Percentiles rank a stretch among this genome's conserved stretches.
phyloP scores from a whole-genome alignment of 805 yeast species.

The Schwanniomyces vanrijiae region DNA sequence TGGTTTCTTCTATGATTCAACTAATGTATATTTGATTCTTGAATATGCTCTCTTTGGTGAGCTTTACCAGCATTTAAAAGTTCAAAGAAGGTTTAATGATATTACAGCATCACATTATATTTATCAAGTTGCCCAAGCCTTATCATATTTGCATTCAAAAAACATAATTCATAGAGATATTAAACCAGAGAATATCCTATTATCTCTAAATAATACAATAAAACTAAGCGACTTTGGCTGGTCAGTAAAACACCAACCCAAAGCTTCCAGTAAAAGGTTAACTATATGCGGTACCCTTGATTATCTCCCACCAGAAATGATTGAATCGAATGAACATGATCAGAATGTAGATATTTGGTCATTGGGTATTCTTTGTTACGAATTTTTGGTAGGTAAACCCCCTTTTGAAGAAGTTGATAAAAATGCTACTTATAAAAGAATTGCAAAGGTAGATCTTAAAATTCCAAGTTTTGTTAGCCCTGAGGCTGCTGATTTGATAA shows the following conservation, averaged over 20 bases:
- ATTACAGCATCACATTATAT: constrained; percentile 74
- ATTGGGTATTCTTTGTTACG: constrained; percentile 82
- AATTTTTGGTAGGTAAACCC: constrained; percentile 82
- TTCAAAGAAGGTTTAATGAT: constrained; percentile 70
- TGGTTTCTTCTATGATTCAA: constrained; percentile 81
- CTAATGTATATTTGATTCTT: constrained; percentile 76
- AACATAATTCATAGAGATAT: constrained; percentile 88
- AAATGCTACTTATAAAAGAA: constrained; percentile 76
- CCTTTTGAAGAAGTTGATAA: constrained; percentile 87
- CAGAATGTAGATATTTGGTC: constrained; percentile 89
- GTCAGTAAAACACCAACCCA: constrained; percentile 54
- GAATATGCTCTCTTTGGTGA: constrained; percentile 90
- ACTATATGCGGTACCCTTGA: constrained; percentile 96
- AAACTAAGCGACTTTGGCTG: constrained; percentile 96
- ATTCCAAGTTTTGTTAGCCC: constrained; percentile 69
- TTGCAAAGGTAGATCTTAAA: constrained; percentile 70
- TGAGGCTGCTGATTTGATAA: constrained; percentile 78
- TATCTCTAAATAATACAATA: constrained; percentile 72
- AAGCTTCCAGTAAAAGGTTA: constrained; percentile 44
- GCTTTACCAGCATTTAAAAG: constrained; percentile 68
- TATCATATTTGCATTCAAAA: constrained; percentile 73
- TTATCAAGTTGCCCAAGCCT: constrained; percentile 79
- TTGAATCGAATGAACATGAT: constrained; percentile 78
- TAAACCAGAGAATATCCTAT: constrained; percentile 88
- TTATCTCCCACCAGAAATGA: constrained; percentile 94